These are phyloP conservation scores for Pluteus cervinus DNA, from an alignment of 768 basidiomycete genomes.

Conservation along the genomic window DNA sequence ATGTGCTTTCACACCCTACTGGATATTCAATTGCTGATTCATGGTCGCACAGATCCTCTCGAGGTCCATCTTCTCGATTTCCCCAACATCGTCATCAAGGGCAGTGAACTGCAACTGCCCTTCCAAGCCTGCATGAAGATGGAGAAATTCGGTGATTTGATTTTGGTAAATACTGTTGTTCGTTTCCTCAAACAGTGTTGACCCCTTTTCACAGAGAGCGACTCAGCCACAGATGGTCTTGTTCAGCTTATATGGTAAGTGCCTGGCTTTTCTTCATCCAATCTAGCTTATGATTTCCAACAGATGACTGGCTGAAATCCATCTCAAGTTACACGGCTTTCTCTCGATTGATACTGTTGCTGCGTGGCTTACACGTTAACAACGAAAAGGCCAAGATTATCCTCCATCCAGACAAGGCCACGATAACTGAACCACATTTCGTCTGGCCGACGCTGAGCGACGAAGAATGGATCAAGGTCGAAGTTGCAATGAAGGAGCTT, in stretches of 20 bases:
- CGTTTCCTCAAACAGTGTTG: not conserved
- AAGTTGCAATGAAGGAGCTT: constrained; percentile 97
- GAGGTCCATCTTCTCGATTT: constrained; percentile 99
- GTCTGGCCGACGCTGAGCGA: constrained; percentile 93
- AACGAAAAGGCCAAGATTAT: constrained; percentile 99
- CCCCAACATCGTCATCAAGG: constrained; percentile 99
- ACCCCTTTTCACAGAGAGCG: constrained; percentile 78
- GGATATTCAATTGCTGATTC: constrained; percentile 1
- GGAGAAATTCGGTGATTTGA: constrained; percentile 99
- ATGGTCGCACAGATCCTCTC: constrained; percentile 58
- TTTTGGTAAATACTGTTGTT: constrained; percentile 46
- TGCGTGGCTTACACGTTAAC: constrained; percentile 97
- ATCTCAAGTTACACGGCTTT: constrained; percentile 99
- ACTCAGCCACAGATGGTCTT: constrained; percentile 99
- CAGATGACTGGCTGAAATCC: constrained; percentile 98
- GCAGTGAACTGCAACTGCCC: constrained; percentile 93
- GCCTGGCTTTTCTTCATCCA: not conserved
- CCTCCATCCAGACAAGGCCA: constrained; percentile 93
- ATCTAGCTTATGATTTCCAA: constrained; percentile 5
- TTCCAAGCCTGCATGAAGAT: constrained; percentile 99
- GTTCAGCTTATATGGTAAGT: constrained; percentile 87
- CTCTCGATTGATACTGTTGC: constrained; percentile 93
- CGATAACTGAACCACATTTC: constrained; percentile 95
- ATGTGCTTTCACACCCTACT: constrained; percentile 16
- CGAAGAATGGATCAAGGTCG: constrained; percentile 99